These are phyloP conservation scores for Cladosporium cucumerinum DNA, from an alignment of 2,329 filamentous ascomycete genomes.

Conservation along the genomic window DNA sequence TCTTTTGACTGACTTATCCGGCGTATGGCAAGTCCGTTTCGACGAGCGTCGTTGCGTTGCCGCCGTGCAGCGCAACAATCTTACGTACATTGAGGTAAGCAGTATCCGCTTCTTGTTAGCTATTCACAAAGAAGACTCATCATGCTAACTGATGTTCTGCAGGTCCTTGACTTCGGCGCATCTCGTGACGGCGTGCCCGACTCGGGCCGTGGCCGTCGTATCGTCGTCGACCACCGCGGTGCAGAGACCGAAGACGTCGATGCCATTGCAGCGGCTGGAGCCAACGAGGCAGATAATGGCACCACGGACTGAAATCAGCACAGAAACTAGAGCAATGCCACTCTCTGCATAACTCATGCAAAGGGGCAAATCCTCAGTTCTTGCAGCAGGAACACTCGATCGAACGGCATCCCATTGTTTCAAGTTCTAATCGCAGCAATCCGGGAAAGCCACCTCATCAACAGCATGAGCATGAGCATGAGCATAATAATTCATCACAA, in stretches of 20 bases:
- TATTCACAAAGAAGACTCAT: neutral
- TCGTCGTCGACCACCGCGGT: conserved; percentile 49
- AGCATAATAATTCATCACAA: neutral
- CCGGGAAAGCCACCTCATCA: neutral
- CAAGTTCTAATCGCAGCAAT: neutral
- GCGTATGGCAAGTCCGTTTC: conserved; percentile 99
- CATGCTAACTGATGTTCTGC: conserved; percentile 34
- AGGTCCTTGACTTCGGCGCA: conserved; percentile 98
- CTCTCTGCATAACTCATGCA: neutral
- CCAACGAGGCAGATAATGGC: conserved; percentile 1
- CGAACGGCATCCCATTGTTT: neutral
- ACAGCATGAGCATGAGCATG: neutral
- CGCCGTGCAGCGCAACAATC: conserved; percentile 84
- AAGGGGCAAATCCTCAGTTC: neutral
- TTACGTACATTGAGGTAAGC: conserved; percentile 94
- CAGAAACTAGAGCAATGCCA: neutral
- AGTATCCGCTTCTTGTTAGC: neutral
- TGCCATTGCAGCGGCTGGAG: conserved; percentile 16
- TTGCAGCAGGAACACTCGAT: neutral
- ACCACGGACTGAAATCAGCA: neutral
- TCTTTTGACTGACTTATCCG: conserved; percentile 84
- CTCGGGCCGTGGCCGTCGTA: conserved; percentile 74
- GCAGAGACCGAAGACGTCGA: conserved; percentile 35
- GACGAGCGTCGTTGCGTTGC: conserved; percentile 93
- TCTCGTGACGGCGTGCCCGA: conserved; percentile 79